A percentile compares a stretch with the other conserved stretches of the same genome.
Conservation (phyloP, 768 basidiomycete genomes). For the Trametes cubensis region DNA sequence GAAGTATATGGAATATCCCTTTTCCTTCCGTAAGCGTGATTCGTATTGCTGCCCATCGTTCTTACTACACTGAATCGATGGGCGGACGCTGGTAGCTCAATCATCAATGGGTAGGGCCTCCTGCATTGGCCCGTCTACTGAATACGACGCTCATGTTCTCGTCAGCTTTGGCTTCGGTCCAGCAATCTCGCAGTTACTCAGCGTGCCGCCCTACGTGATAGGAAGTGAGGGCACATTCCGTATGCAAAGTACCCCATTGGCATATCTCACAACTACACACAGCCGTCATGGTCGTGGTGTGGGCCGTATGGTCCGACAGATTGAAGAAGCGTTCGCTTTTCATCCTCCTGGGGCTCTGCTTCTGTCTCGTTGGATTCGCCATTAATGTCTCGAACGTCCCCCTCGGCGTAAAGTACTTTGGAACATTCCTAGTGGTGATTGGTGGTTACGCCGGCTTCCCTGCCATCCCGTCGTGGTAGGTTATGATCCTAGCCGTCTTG, state of each 20-base stretch:
- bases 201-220: constrained; percentile 66
- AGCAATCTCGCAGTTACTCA: constrained; percentile 62
- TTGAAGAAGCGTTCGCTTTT: constrained; percentile 57
- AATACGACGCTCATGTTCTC: neutral
- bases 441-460: constrained; percentile 67
- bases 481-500: neutral
- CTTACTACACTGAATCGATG: too few relatives aligned
- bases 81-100: constrained; percentile 15
- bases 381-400: constrained; percentile 63
- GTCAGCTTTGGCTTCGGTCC: constrained; percentile 59
- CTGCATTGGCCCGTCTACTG: neutral
- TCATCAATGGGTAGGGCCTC: constrained; percentile 18
- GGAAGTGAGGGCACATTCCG: constrained; percentile 48
- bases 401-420: constrained; percentile 67
- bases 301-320: constrained; percentile 63
- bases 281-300: constrained; percentile 56
- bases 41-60: too few relatives aligned
- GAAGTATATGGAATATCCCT: constrained; percentile 60
- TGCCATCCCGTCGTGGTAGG: constrained; percentile 60
- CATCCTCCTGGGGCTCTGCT: constrained; percentile 51
- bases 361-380: constrained; percentile 59
- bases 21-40: constrained; percentile 72
- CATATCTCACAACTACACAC: neutral
- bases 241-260: neutral
- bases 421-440: constrained; percentile 66